These are phyloP conservation scores for Trichoderma atroviride DNA, from an alignment of 2,329 filamentous ascomycete species.

Conservation along the genomic window DNA sequence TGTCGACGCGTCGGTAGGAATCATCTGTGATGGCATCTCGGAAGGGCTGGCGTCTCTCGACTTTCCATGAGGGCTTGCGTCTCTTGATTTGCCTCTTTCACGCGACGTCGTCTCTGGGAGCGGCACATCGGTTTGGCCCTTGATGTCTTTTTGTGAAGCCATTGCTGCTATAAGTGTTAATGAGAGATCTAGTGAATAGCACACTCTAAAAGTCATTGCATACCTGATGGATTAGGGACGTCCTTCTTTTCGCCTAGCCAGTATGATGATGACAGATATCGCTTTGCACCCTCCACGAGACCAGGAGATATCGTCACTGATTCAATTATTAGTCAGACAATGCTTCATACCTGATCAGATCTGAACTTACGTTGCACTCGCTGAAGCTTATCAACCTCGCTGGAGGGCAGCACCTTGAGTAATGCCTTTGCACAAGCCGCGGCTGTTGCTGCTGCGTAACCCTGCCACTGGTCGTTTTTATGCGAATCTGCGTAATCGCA, in stretches of 20 bases:
- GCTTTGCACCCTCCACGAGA: not conserved
- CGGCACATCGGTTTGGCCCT: not conserved
- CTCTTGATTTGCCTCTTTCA: not conserved
- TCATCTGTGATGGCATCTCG: not conserved
- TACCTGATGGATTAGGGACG: not conserved
- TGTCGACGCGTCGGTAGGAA: not conserved
- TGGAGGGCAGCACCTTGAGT: not conserved
- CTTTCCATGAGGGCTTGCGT: not conserved
- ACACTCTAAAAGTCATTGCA: not conserved
- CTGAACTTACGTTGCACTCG: not conserved
- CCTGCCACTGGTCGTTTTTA: constrained; percentile 36
- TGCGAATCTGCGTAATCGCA: constrained; percentile 40
- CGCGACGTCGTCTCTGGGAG: not conserved
- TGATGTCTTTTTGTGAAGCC: not conserved
- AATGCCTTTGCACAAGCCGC: constrained; percentile 33
- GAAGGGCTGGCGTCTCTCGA: not conserved
- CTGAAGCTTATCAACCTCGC: not conserved
- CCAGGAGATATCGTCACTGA: not conserved
- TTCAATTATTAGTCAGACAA: not conserved
- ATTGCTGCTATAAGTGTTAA: not conserved
- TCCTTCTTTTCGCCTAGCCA: not conserved
- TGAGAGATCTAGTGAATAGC: not conserved
- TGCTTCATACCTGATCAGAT: not conserved
- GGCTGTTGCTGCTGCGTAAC: constrained; percentile 33
- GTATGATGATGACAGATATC: not conserved